phyloP scores from a whole-genome alignment of 73 alveolate genomes.

The Paramecium octaurelia region DNA sequence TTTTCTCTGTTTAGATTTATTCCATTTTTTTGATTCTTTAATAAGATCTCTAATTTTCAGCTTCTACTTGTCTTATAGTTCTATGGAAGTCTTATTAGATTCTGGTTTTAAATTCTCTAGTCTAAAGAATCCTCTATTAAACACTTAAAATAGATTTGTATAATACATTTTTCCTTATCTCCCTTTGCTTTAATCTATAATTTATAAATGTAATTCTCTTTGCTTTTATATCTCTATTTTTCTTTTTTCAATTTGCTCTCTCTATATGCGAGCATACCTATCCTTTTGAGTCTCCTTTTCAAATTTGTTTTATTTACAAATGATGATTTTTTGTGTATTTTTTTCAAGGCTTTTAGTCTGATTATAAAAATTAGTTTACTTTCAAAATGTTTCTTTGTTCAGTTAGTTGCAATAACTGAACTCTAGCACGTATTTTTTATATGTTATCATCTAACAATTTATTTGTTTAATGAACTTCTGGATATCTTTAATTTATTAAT shows the following conservation, averaged over 20 bases:
- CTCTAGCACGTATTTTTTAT: neutral
- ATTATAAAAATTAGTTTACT: neutral
- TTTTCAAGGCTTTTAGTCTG: neutral
- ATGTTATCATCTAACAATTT: neutral
- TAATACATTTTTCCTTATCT: neutral
- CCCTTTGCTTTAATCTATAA: neutral
- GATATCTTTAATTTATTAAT: neutral
- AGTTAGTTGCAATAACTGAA: neutral
- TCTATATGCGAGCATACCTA: neutral
- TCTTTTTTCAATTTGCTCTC: neutral
- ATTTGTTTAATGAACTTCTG: conserved; percentile 2
- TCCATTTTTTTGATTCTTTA: neutral
- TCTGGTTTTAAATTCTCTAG: neutral
- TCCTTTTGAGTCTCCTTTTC: neutral
- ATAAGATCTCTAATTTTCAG: neutral
- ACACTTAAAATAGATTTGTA: neutral
- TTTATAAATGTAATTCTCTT: neutral
- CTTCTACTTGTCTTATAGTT: neutral
- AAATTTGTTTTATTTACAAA: neutral
- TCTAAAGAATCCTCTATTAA: neutral
- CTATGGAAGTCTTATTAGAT: neutral
- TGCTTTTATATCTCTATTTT: neutral
- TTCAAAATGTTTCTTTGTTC: neutral
- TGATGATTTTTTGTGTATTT: neutral
- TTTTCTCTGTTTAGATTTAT: neutral